phyloP scores from a whole-genome alignment of 306 rosid genomes.

The apple (Malus domestica) region ASM211411v1 NC_041802.1:6499501-6500000 shows the following conservation, averaged over 20 bases:
- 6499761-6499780: no score
- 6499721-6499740: not conserved
- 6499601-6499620: no score
- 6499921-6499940: not conserved
- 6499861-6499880: not conserved
- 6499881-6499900: not conserved
- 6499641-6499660: no score
- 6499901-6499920: not conserved
- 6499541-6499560: no score
- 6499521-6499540: not conserved
- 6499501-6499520: no score
- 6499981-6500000: not conserved
- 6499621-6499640: no score
- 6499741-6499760: rapidly evolving
- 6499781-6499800: not conserved
- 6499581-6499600: no score
- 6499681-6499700: no score
- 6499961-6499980: not conserved
- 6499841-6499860: not conserved
- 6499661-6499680: no score
- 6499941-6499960: no score
- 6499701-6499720: no score
- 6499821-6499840: not conserved
- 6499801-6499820: not conserved
- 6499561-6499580: no score